These are phyloP conservation scores for Microdochium nivale DNA, from an alignment of 2,329 filamentous ascomycete genomes.

Conservation along the genomic window DNA sequence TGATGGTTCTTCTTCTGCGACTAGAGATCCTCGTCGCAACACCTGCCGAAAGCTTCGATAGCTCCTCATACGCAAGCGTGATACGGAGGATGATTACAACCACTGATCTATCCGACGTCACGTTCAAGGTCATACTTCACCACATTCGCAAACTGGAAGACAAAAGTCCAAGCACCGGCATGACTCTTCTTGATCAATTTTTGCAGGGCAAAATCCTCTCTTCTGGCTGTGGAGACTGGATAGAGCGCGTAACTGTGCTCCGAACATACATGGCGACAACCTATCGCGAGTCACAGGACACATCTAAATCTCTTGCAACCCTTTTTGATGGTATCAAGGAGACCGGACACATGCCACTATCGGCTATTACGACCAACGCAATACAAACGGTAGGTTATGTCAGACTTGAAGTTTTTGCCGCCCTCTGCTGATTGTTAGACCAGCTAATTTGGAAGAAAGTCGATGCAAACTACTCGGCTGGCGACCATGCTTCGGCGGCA, in stretches of 20 bases:
- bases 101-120: constrained; percentile 50
- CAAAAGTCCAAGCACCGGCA: constrained; percentile 39
- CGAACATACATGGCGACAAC: constrained; percentile 57
- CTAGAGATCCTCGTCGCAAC: constrained; percentile 54
- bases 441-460: constrained; percentile 76
- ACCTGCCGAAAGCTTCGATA: constrained; percentile 37
- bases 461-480: constrained; percentile 47
- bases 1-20: constrained; percentile 58
- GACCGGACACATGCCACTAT: constrained; percentile 37
- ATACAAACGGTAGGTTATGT: constrained; percentile 50
- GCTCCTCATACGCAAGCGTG: constrained; percentile 38
- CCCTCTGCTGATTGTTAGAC: constrained; percentile 5
- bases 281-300: constrained; percentile 26
- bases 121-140: constrained; percentile 58
- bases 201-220: constrained; percentile 47
- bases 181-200: constrained; percentile 52
- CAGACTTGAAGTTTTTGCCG: constrained; percentile 2
- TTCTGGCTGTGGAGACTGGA: constrained; percentile 43
- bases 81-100: constrained; percentile 53
- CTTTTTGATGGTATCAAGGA: constrained; percentile 28
- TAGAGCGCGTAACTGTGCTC: constrained; percentile 61
- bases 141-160: constrained; percentile 58
- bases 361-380: constrained; percentile 54
- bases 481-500: constrained; percentile 45
- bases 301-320: constrained; percentile 16